These are phyloP conservation scores for Paramarasmius palmivorus DNA, from an alignment of 1,284 basidiomycete genomes.

Conservation along the genomic window DNA sequence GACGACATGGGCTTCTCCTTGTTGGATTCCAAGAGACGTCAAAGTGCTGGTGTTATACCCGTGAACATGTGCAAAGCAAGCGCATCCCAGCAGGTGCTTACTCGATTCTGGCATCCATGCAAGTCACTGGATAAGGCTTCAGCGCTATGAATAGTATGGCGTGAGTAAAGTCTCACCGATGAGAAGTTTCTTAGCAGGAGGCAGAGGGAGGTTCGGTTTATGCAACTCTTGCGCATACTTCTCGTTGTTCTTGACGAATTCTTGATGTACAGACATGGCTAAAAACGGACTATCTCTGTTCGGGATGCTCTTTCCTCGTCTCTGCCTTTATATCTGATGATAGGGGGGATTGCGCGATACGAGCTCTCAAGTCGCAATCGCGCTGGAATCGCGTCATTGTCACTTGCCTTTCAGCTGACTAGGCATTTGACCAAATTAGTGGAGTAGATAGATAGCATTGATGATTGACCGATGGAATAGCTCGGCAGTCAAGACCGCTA, in stretches of 20 bases:
- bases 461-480: too few relatives aligned
- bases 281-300: background rate
- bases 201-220: slow-evolving; percentile 14
- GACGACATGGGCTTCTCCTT: slow-evolving; percentile 16
- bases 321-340: too few relatives aligned
- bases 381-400: too few relatives aligned
- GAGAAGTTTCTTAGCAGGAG: slow-evolving; percentile 18
- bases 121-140: slow-evolving; percentile 15
- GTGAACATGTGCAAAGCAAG: background rate
- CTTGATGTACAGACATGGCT: slow-evolving; percentile 13
- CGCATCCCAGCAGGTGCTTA: slow-evolving; percentile 4
- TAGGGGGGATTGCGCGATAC: too few relatives aligned
- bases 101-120: slow-evolving; percentile 25
- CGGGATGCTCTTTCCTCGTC: too few relatives aligned
- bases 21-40: slow-evolving; percentile 14
- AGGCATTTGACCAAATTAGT: too few relatives aligned
- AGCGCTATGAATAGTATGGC: background rate
- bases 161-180: slow-evolving; percentile 13
- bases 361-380: too few relatives aligned
- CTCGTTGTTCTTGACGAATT: slow-evolving; percentile 17
- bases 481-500: too few relatives aligned
- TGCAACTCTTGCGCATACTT: slow-evolving; percentile 17
- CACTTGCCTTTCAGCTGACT: too few relatives aligned
- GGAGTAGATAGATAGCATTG: too few relatives aligned
- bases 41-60: slow-evolving; percentile 4